Base-by-base conservation (phyloP, 495 filamentous ascomycete species). In the Penicillium pancosmium region DNA sequence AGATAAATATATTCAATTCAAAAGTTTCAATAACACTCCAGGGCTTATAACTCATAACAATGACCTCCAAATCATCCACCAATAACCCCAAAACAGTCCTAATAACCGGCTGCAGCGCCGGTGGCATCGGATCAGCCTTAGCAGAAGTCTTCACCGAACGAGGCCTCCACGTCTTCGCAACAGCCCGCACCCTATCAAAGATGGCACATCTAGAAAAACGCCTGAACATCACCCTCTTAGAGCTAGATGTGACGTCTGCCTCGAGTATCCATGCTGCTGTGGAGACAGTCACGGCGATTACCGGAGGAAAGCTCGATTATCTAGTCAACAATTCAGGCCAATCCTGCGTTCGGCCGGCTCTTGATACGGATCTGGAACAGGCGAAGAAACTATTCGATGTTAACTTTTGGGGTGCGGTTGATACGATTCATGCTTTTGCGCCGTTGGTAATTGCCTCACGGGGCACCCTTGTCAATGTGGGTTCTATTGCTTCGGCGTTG, bases 301-400 rank as follows among this genome's bases (percentile, higher is more conserved):
- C 83, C 0, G 78, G 76, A 51, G 84, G 83, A 11, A 80, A 66
- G 51, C 73, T 90, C n/a, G 82, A 88, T 66, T 80, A 82, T 52
- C 76, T 89, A 16, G 78, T 91, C 55, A 91, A 91, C 67, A 90
- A 90, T 64, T 86, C 86, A 16, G 86, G 86, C 25, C 75, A 73
- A 46, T 77, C 71, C 3, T 73, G 80, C 58, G 79, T 80, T 6
- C 73, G 75, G 54, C 85, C 86, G 0, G 73, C 77, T 5, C 71
- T 84, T 4, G 86, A 88, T 59, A 73, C 80, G 21, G 67, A 75
- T 33, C 55, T 86, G 0, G 68, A 79, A 5, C 75, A 78, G 31
- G 82, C 83, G 1, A 82, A 77, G 58, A 63, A 68, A 50, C 77
- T 85, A 0, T 88, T 84, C 50, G 85, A 88, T 52, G 80, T 83